Conservation (phyloP, 2,329 filamentous ascomycete genomes). For the Zasmidium cellare region DNA sequence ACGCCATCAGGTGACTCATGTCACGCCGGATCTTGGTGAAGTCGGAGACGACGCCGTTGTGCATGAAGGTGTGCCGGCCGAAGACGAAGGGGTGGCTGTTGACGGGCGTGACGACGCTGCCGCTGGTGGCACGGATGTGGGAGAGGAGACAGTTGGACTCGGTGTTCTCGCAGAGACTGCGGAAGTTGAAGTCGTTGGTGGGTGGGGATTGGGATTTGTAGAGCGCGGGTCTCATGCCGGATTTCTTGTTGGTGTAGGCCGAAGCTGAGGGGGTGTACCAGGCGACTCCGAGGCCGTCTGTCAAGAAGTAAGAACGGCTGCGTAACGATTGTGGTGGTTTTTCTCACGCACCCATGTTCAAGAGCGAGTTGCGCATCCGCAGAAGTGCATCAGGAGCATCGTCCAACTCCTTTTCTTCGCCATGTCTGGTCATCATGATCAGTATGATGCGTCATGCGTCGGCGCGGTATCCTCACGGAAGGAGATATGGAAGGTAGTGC, state of each 20-base stretch:
- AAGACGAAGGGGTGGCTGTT: slow-evolving; percentile 58
- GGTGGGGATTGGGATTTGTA: slow-evolving; percentile 54
- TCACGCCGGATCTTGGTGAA: slow-evolving; percentile 49
- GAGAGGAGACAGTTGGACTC: slow-evolving; percentile 51
- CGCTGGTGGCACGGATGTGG: slow-evolving; percentile 54
- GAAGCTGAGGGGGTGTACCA: slow-evolving; percentile 50
- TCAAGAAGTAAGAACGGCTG: neutral
- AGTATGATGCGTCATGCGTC: neutral
- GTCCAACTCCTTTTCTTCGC: slow-evolving; percentile 37
- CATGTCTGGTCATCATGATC: slow-evolving; percentile 28
- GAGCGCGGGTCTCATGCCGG: slow-evolving; percentile 44
- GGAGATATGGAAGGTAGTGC: slow-evolving; percentile 53
- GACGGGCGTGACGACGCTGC: slow-evolving; percentile 49
- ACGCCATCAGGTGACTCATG: slow-evolving; percentile 44
- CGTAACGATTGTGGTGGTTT: neutral
- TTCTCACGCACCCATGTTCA: slow-evolving; percentile 46
- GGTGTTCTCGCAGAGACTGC: slow-evolving; percentile 52
- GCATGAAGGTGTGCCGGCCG: slow-evolving; percentile 55
- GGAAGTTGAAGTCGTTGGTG: slow-evolving; percentile 55
- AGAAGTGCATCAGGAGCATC: slow-evolving; percentile 43
- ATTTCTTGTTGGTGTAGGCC: slow-evolving; percentile 29
- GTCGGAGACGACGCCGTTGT: slow-evolving; percentile 54
- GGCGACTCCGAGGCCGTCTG: slow-evolving; percentile 53
- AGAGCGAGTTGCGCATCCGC: slow-evolving; percentile 50
- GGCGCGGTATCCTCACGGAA: slow-evolving; percentile 38